These are phyloP conservation scores for Solanum virginianum DNA, from an alignment of 257 asterid genomes.

Conservation along the genomic window DNA sequence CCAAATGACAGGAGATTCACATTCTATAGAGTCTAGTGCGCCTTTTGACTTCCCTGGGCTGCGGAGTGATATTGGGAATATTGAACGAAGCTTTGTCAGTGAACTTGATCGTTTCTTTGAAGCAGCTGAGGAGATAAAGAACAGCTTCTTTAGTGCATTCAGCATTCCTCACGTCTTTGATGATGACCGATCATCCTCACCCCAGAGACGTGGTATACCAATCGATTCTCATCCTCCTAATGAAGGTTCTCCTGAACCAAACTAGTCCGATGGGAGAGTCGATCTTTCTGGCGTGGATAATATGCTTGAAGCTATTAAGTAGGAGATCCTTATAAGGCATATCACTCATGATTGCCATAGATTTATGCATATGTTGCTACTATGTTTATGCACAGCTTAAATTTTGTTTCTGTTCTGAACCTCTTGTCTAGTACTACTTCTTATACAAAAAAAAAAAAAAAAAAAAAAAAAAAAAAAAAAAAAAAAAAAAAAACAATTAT, in stretches of 20 bases:
- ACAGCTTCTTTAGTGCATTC: slow-evolving; percentile 41
- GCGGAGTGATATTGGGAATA: slow-evolving; percentile 56
- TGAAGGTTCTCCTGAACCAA: slow-evolving; percentile 15
- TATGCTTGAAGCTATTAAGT: slow-evolving; percentile 37
- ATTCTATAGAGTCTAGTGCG: slow-evolving; percentile 13
- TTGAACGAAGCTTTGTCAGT: slow-evolving; percentile 45
- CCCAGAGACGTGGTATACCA: slow-evolving; percentile 23
- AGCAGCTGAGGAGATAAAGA: slow-evolving; percentile 51
- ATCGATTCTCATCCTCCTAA: slow-evolving; percentile 21
- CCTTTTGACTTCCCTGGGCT: slow-evolving; percentile 55
- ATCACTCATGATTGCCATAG: not conserved
- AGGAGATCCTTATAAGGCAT: not conserved
- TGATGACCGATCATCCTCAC: slow-evolving; percentile 9
- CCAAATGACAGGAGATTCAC: slow-evolving; percentile 46
- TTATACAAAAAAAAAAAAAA: too few species aligned
- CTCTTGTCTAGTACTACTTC: not conserved
- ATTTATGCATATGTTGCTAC: not conserved
- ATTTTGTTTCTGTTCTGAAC: not conserved
- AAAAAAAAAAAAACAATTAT: too few species aligned
- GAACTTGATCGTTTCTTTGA: slow-evolving; percentile 29
- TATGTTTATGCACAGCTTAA: not conserved
- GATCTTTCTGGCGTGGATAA: slow-evolving; percentile 48
- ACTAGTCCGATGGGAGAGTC: slow-evolving; percentile 42
- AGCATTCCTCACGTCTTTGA: slow-evolving; percentile 10
- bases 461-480: too few species aligned